Evolutionary conservation across 2,329 filamentous ascomycete genomes (phyloP), one percentile per base, ranked within the genome.

Genomic region (Westerdykella ornata): DNA sequence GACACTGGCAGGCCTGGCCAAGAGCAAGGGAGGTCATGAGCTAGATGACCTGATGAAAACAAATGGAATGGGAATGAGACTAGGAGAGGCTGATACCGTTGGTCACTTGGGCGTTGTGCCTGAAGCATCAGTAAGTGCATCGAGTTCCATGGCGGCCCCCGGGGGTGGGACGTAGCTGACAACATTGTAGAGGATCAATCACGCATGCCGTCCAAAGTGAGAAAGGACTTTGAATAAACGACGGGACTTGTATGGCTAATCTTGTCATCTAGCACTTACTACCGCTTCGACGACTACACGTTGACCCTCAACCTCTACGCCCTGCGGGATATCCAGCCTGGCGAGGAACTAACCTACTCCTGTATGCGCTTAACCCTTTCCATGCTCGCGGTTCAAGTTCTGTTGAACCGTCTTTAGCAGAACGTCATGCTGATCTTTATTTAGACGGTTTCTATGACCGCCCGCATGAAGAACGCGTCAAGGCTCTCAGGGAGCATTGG

Each of bases 151-250:
- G n/a, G n/a, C n/a, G n/a, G n/a, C n/a, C n/a, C n/a, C 19, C 11
- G 20, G n/a, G 12, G 17, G 7, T 9, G 33, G 16, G 4, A 11
- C 5, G 14, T 16, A 15, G 20, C 43, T 56, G 30, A 54, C 26
- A 19, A 16, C 16, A 8, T 15, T 12, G 4, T 20, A 62, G 60
- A 52, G 60, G 12, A 59, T 63, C 43, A 65, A 65, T 37, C 61
- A 63, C 35, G 60, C 57, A 28, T 65, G 61, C 39, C 54, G 61
- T 14, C 57, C 57, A 13, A 65, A 63, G 46, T 51, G 42, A 31
- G 42, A 38, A n/a, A 18, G 3, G 3, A 28, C 14, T 3, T 17
- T 18, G 22, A 2, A 4, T 11, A 26, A 26, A 7, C 22, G 22
- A 7, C 22, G 22, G 7, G 12, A 9, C 12, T 26, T 11, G 12